phyloP scores from a whole-genome alignment of 306 rosid species.

The Hippophae rhamnoides region DNA sequence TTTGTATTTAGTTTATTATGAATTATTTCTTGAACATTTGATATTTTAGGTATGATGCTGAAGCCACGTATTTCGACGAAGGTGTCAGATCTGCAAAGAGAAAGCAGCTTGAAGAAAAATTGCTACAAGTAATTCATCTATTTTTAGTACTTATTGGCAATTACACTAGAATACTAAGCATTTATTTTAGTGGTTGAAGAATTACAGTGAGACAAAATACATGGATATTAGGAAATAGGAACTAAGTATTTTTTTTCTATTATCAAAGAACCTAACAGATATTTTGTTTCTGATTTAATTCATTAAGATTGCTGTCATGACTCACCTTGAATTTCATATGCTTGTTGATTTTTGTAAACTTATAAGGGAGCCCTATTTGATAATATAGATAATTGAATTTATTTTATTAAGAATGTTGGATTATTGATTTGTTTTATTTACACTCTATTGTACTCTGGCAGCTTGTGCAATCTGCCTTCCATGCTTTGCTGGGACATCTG shows the following conservation, averaged over 20 bases:
- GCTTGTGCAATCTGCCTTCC: slow-evolving; percentile 61
- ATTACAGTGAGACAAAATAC: neutral
- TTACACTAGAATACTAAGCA: neutral
- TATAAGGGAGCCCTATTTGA: too few relatives aligned
- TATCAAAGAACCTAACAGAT: too few relatives aligned
- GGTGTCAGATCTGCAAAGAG: slow-evolving; percentile 65
- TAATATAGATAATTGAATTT: neutral
- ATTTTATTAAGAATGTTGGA: neutral
- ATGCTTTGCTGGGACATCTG: slow-evolving; percentile 57
- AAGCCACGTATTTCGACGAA: slow-evolving; percentile 69
- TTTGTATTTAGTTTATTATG: too few relatives aligned
- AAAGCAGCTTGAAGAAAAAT: slow-evolving; percentile 46
- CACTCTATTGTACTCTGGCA: slow-evolving; percentile 28
- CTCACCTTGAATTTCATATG: too few relatives aligned
- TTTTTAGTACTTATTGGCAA: neutral
- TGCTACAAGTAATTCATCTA: slow-evolving; percentile 47
- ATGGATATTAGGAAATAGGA: too few relatives aligned
- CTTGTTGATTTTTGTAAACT: too few relatives aligned
- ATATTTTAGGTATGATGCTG: slow-evolving; percentile 58
- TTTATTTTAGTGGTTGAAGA: neutral
- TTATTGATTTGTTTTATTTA: neutral
- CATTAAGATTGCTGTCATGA: too few relatives aligned
- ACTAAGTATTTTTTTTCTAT: too few relatives aligned
- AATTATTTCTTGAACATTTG: neutral
- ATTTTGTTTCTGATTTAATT: too few relatives aligned